A percentile compares a stretch with the other conserved stretches of the same genome.
Evolutionary conservation across 352 stramenopile genomes (phyloP).

Genomic region (Globisporangium cylindrosporum): DNA sequence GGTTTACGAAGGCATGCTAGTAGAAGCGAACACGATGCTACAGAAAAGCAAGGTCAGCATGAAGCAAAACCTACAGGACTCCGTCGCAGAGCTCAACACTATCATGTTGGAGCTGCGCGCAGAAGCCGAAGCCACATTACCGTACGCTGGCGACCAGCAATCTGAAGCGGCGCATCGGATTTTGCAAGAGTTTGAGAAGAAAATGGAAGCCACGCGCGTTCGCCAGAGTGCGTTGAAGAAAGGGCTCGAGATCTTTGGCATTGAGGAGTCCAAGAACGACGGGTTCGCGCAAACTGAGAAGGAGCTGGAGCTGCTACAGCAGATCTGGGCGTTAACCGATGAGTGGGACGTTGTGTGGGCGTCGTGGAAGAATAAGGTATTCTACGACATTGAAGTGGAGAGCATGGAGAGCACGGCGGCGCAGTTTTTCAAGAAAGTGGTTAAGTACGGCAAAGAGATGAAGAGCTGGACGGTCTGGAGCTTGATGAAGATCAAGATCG

Average conservation of each 20-base stretch:
- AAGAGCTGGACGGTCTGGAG: slow-evolving; percentile 91
- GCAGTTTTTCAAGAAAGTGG: slow-evolving; percentile 91
- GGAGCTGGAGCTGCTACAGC: slow-evolving; percentile 86
- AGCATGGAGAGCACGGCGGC: slow-evolving; percentile 88
- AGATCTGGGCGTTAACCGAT: slow-evolving; percentile 88
- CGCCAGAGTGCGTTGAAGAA: slow-evolving; percentile 81
- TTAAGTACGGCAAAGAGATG: slow-evolving; percentile 92
- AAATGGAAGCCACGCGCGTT: slow-evolving; percentile 74
- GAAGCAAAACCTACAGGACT: slow-evolving; percentile 94
- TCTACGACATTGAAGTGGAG: slow-evolving; percentile 91
- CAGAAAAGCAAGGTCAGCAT: slow-evolving; percentile 94
- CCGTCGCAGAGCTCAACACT: slow-evolving; percentile 80
- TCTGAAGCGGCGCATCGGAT: slow-evolving; percentile 55
- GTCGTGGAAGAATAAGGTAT: slow-evolving; percentile 91
- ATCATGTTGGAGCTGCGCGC: slow-evolving; percentile 79
- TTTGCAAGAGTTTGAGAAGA: slow-evolving; percentile 87
- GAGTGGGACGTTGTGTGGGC: slow-evolving; percentile 91
- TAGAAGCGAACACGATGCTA: slow-evolving; percentile 86
- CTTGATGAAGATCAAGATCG: slow-evolving; percentile 92
- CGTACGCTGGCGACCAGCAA: slow-evolving; percentile 66
- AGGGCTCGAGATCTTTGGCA: slow-evolving; percentile 92
- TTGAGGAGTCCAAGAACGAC: slow-evolving; percentile 86
- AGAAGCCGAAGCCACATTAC: slow-evolving; percentile 72
- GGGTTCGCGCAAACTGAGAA: slow-evolving; percentile 84
- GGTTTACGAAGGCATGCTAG: slow-evolving; percentile 80